These are phyloP conservation scores for Arthrobotrys sinensis DNA, from an alignment of 2,329 filamentous ascomycete species.

Conservation along the genomic window DNA sequence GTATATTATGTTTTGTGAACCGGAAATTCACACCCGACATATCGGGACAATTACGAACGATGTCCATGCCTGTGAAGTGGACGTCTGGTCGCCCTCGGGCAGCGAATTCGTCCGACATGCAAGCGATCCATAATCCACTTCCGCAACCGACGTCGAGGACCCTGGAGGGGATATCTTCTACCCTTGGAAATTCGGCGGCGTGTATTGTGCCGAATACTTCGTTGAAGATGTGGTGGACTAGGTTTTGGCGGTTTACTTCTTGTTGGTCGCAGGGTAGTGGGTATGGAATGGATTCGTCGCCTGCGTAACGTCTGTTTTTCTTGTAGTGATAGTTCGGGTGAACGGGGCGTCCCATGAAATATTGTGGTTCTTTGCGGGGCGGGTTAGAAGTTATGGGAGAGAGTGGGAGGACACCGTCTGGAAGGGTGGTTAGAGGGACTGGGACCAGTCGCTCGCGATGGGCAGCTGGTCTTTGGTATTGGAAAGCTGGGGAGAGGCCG, in stretches of 20 bases:
- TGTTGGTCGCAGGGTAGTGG: constrained; percentile 89
- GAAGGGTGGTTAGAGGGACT: constrained; percentile 45
- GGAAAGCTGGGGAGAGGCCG: constrained; percentile 58
- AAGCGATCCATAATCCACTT: constrained; percentile 88
- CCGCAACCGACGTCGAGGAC: constrained; percentile 92
- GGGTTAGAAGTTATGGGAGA: constrained; percentile 12
- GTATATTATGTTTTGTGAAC: constrained; percentile 89
- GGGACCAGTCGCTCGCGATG: constrained; percentile 53
- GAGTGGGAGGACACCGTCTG: constrained; percentile 33
- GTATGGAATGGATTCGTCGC: constrained; percentile 80
- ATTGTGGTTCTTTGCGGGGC: constrained; percentile 34
- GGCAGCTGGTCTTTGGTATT: constrained; percentile 53
- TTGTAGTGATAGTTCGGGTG: constrained; percentile 60
- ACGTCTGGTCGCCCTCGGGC: constrained; percentile 61
- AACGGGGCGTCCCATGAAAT: constrained; percentile 58
- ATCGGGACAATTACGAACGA: constrained; percentile 63
- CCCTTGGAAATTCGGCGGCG: constrained; percentile 61
- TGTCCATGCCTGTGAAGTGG: constrained; percentile 65
- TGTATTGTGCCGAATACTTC: constrained; percentile 81
- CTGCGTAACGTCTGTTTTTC: constrained; percentile 77
- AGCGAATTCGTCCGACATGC: constrained; percentile 64
- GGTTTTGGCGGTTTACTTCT: constrained; percentile 88
- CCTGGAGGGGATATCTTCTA: constrained; percentile 75
- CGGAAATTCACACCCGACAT: constrained; percentile 69
- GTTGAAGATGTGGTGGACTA: constrained; percentile 85